Evolutionary conservation across 352 stramenopile species (phyloP).

Genomic region (Phytopythium oedochilum): DNA sequence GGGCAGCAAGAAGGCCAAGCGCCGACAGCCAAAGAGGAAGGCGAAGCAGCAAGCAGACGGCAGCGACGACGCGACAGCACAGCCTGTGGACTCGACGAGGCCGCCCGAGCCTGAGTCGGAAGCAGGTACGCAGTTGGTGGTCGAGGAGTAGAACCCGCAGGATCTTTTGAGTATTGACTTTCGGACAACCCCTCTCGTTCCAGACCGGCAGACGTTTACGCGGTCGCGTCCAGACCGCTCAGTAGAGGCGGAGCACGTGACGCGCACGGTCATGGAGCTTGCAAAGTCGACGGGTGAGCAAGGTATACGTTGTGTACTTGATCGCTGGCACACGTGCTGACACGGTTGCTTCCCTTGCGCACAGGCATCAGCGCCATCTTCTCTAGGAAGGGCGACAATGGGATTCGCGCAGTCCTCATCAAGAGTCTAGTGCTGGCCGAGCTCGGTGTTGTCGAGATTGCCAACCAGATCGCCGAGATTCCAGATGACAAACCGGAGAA

Average conservation of each 20-base stretch:
- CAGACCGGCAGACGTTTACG: conserved; percentile 37
- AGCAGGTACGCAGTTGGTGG: conserved; percentile 22
- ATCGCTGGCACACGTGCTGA: not conserved
- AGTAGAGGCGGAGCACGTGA: conserved; percentile 26
- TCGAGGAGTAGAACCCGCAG: not conserved
- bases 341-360: not conserved
- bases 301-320: too few relatives aligned
- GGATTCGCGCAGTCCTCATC: conserved; percentile 36
- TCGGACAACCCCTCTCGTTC: too few relatives aligned
- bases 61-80: not conserved
- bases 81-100: not conserved
- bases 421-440: conserved; percentile 48
- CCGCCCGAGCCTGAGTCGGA: conserved; percentile 20
- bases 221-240: conserved; percentile 21
- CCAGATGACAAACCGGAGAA: conserved; percentile 29
- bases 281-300: conserved; percentile 22
- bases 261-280: conserved; percentile 31
- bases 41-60: conserved; percentile 2
- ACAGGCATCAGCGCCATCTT: conserved; percentile 47
- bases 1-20: conserved; percentile 7
- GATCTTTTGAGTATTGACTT: not conserved
- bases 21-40: conserved; percentile 1
- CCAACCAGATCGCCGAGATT: conserved; percentile 42
- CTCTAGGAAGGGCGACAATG: conserved; percentile 38
- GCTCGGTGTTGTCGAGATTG: conserved; percentile 36